Conservation (phyloP, 2,329 filamentous ascomycete genomes). For the Xylariaceae sp. region DNA sequence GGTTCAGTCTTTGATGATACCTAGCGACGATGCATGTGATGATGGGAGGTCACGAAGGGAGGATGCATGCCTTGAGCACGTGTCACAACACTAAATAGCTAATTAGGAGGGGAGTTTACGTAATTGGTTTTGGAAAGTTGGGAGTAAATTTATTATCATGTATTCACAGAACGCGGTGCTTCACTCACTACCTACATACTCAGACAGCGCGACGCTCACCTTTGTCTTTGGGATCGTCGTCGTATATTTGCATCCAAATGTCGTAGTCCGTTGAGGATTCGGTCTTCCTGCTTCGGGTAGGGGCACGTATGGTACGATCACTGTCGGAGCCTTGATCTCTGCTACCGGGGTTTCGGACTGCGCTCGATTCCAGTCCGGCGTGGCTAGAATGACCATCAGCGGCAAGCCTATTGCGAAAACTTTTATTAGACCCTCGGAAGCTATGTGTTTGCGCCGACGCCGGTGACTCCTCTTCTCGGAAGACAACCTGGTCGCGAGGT, state of each 20-base stretch:
- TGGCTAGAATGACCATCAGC: background rate
- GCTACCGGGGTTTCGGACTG: background rate
- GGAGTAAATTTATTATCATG: too few relatives aligned
- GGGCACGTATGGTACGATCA: background rate
- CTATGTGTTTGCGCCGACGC: background rate
- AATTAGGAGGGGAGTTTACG: too few relatives aligned
- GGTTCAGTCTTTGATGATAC: conserved; percentile 18
- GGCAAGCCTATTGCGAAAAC: background rate
- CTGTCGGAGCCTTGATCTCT: background rate
- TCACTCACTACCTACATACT: background rate
- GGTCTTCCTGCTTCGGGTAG: background rate
- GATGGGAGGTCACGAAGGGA: background rate
- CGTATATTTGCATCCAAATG: conserved; percentile 26
- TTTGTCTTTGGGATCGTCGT: conserved; percentile 5
- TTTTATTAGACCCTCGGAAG: conserved; percentile 13
- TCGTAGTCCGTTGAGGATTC: conserved; percentile 6
- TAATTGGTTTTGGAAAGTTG: too few relatives aligned
- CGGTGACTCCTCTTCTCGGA: background rate
- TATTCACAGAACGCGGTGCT: background rate
- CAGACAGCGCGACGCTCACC: background rate
- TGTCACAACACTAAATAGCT: background rate
- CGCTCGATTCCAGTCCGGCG: background rate
- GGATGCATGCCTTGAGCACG: background rate
- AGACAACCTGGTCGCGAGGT: conserved; percentile 7
- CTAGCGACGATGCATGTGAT: background rate